phyloP scores from a whole-genome alignment of 2,329 filamentous ascomycete genomes.

The Microcyclospora pomicola region DNA sequence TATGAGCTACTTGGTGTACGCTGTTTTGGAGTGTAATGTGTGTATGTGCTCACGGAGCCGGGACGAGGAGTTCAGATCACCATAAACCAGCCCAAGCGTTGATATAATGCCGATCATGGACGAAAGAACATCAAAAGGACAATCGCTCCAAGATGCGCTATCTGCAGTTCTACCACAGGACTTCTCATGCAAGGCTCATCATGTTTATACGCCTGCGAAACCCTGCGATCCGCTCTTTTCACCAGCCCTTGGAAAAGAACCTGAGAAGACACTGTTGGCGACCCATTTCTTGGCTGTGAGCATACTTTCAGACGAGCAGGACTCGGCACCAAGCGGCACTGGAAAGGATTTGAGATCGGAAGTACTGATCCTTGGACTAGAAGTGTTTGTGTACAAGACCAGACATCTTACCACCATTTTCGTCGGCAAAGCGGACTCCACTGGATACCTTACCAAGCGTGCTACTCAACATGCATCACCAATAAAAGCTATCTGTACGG shows the following conservation, averaged over 20 bases:
- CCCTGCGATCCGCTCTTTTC: conserved; percentile 64
- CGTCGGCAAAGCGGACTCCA: conserved; percentile 93
- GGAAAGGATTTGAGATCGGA: conserved; percentile 22
- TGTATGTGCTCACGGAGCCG: too few species aligned
- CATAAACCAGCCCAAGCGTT: too few species aligned
- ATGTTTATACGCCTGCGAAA: conserved; percentile 74
- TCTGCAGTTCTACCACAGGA: conserved; percentile 39
- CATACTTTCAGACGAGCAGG: conserved; percentile 18
- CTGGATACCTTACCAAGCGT: conserved; percentile 63
- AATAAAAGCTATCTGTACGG: conserved; percentile 56
- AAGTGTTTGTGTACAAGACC: conserved; percentile 76
- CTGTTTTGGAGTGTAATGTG: too few species aligned
- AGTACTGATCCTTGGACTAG: conserved; percentile 68
- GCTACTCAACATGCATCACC: conserved; percentile 55
- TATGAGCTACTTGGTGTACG: too few species aligned
- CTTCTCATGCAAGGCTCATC: conserved; percentile 57
- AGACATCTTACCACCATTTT: conserved; percentile 73
- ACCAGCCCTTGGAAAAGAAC: conserved; percentile 54
- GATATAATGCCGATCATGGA: too few species aligned
- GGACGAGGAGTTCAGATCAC: too few species aligned
- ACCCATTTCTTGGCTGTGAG: conserved; percentile 58
- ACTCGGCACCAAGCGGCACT: conserved; percentile 9
- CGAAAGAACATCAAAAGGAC: too few species aligned
- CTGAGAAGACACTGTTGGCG: conserved; percentile 72
- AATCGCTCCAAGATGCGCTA: conserved; percentile 28